Evolutionary conservation across 2,329 filamentous ascomycete genomes (phyloP), one percentile per base, ranked within the genome.

Genomic region (Scytalidium sp.): DNA sequence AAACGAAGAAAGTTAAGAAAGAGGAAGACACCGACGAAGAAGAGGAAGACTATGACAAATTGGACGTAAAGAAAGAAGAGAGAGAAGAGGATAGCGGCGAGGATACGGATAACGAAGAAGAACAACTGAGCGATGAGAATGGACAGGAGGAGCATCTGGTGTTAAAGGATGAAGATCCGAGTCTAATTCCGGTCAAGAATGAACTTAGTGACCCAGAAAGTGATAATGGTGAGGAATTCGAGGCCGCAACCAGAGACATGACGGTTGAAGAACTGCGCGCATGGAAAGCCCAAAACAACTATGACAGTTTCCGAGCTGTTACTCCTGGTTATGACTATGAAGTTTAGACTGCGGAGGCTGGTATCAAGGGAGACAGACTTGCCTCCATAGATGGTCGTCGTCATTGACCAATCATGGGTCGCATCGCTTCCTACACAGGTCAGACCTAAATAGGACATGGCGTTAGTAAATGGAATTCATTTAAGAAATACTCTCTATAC

Each of bases 191-290:
- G 13, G 15, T 36, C 15, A 36, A 36, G 32, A n/a, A 36, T 5
- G 32, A 36, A 36, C 17, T n/a, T n/a, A n/a, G 13, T 15, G 6
- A 36, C 4, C 5, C 15, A 5, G 59, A 61, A 43, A 55, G 57
- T 27, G 55, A 60, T 32, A 59, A 62, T 50, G 59, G 60, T 40
- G 52, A 54, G 32, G 19, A 41, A n/a, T 45, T 47, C 21, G 19
- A 47, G n/a, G 52, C 49, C 17, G 32, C 43, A 15, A 25, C n/a
- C 3, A 21, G 45, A 20, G 43, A 45, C 17, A 50, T 53, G 19
- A 43, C 48, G 2, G 41, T 53, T 6, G 51, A 53, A 25, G 17
- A 46, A 13, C 50, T 41, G 21, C 41, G 41, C 13, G 2, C 19
- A 3, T 50, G 44, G 41, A 53, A 53, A 40, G 22, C 13, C n/a